Evolutionary conservation across 2,329 filamentous ascomycete species (phyloP).

Genomic region (Aspergillus fumigatiaffinis): DNA sequence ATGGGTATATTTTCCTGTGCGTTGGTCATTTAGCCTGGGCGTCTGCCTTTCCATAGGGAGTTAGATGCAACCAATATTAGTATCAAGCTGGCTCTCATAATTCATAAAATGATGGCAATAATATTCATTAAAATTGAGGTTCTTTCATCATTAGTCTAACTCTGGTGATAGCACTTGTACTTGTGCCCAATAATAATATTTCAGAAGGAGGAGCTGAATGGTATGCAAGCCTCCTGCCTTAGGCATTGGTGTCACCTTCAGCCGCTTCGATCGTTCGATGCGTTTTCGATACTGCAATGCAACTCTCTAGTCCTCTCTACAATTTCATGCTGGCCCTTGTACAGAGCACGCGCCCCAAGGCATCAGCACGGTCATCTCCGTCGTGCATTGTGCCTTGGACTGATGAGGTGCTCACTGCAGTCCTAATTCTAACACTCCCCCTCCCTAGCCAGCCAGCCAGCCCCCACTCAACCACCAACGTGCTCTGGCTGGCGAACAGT

Average conservation of each 20-base stretch:
- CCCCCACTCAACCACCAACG: constrained; percentile 11
- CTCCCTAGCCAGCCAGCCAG: constrained; percentile 4
- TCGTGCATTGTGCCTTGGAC: constrained; percentile 2
- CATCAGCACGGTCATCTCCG: not conserved
- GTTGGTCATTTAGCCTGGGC: not conserved
- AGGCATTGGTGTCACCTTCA: constrained; percentile 9
- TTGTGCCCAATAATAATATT: not conserved
- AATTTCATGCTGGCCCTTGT: not conserved
- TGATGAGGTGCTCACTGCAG: constrained; percentile 13
- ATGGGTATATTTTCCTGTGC: not conserved
- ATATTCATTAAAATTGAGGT: not conserved
- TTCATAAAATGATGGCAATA: not conserved
- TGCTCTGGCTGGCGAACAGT: constrained; percentile 15
- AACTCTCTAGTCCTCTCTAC: constrained; percentile 3
- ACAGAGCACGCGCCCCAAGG: not conserved
- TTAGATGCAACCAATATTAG: not conserved
- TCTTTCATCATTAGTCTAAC: not conserved
- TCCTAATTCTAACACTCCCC: constrained; percentile 6
- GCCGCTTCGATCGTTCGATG: constrained; percentile 26
- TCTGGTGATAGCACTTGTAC: not conserved
- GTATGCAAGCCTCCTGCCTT: constrained; percentile 1
- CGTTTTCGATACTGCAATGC: constrained; percentile 26
- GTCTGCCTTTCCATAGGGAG: not conserved
- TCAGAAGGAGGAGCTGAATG: not conserved
- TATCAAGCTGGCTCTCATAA: not conserved